Evolutionary conservation across 805 yeast species (phyloP), one percentile per base, ranked within the genome.

Genomic region (Lipomyces mesembrius): DNA sequence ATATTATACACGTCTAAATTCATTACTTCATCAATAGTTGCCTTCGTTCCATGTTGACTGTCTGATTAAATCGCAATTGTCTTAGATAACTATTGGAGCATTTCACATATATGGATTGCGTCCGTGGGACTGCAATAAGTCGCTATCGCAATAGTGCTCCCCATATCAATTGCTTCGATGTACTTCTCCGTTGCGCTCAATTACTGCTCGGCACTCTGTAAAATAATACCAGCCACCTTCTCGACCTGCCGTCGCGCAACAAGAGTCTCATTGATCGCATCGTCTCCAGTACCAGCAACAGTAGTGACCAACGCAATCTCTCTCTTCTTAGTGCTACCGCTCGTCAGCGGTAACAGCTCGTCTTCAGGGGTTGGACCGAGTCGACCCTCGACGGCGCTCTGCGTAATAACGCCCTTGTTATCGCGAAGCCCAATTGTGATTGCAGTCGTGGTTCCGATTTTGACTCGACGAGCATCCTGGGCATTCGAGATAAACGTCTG

Each of bases 401-500:
- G 71, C 55, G 66, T 17, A 11, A 65, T 43, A 17, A 52, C 63
- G 17, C 66, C 68, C 62, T 59, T 25, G 22, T 34, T 51, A 22
- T 57, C 61, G 8, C 51, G 39, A 34, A 66, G 52, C 14, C 67
- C 70, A 6, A 68, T 63, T n/a, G 65, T 58, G 32, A 68, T 61
- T 17, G 63, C 20, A 17, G 51, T 67, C 25, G 68, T 61, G 11
- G 65, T 64, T 20, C 71, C 71, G 35, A 68, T 68, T 61, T 68
- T 68, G n/a, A 68, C 53, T 20, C 68, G 57, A 51, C 66, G 59
- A 29, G 67, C 69, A 32, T 68, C 71, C 17, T 63, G 64, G 25
- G 60, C 64, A 32, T 51, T 63, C 20, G 70, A 61, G 9, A 66
- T 39, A 51, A 66, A 67, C 11, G 60, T 52, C 60, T 60, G 67